Evolutionary conservation across 2,329 filamentous ascomycete genomes (phyloP), one percentile per base, ranked within the genome.

Genomic region (Cladosporium oxysporum): DNA sequence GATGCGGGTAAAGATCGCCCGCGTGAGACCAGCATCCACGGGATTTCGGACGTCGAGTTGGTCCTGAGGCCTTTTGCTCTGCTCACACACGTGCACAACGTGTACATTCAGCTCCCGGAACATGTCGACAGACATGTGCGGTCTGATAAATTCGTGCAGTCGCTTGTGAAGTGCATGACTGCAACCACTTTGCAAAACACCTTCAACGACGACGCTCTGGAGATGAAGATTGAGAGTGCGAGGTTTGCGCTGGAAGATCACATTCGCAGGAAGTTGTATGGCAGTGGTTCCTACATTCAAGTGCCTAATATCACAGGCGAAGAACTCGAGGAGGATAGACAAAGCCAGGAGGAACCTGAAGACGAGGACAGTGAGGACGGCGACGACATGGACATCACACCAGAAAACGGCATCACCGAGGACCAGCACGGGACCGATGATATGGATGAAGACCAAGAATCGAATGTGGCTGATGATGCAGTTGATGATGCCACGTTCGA

Each of bases 31-130:
- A 68, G 67, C 12, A 68, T 74, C 26, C 68, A 75, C 55, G 62
- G 64, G 18, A 50, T 74, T 11, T 66, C 71, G 1, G 72, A 74
- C 60, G 52, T 76, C 62, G 69, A 76, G 58, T 64, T 76, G 21
- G 68, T 70, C 18, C 65, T 76, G n/a, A 70, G 66, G 12, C 70
- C 70, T 2, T 72, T 75, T 55, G 55, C 69, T 2, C 61, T 31
- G 8, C 69, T 76, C 18, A 68, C 68, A 5, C 53, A 65, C 1
- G 66, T 72, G 8, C 73, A 76, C 61, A 70, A 70, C 21, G 69
- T 73, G 8, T 28, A 62, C 2, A 67, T 75, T 31, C 47, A 66
- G n/a, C 70, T 75, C 11, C 74, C 73, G 11, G 14, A 35, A 0
- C 62, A 62, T 8, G 26, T 74, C 14, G 47, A 60, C n/a, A 23